Percentiles rank a stretch among this genome's conserved stretches.
phyloP scores from a whole-genome alignment of 2,329 filamentous ascomycete genomes.

The Fusarium caatingaense region DNA sequence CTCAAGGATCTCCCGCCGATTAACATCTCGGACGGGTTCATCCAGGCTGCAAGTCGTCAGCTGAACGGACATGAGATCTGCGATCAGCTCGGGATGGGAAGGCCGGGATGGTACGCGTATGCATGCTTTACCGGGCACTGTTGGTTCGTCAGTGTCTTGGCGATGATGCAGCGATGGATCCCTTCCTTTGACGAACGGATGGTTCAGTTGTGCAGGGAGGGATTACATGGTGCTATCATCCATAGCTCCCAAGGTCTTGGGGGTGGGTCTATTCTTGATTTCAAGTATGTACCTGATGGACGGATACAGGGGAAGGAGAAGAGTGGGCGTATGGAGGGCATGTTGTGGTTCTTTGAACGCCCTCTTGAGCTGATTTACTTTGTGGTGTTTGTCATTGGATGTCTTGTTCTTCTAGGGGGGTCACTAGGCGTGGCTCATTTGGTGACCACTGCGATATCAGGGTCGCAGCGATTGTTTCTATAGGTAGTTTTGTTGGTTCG shows the following conservation, averaged over 20 bases:
- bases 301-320: slow-evolving; percentile 39
- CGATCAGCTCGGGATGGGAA: slow-evolving; percentile 50
- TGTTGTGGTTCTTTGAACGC: slow-evolving; percentile 32
- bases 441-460: not conserved
- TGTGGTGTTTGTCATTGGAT: slow-evolving; percentile 37
- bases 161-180: slow-evolving; percentile 41
- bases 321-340: slow-evolving; percentile 21
- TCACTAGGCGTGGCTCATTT: slow-evolving; percentile 4
- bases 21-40: slow-evolving; percentile 47
- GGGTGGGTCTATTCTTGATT: slow-evolving; percentile 48
- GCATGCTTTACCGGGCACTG: slow-evolving; percentile 49
- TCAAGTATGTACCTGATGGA: slow-evolving; percentile 49
- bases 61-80: slow-evolving; percentile 54
- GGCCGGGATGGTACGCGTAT: slow-evolving; percentile 46
- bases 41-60: slow-evolving; percentile 47
- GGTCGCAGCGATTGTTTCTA: not conserved
- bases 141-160: slow-evolving; percentile 47
- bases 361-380: slow-evolving; percentile 46
- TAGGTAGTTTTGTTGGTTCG: not conserved
- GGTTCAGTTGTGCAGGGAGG: slow-evolving; percentile 40
- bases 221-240: slow-evolving; percentile 47
- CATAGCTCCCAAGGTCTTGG: slow-evolving; percentile 43
- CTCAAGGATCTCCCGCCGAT: slow-evolving; percentile 53
- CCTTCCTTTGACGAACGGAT: slow-evolving; percentile 44
- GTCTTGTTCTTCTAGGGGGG: not conserved